Percentiles rank a stretch among this genome's conserved stretches.
phyloP scores from a whole-genome alignment of 2,329 filamentous ascomycete species.

The Hypoxylon sp. region DNA sequence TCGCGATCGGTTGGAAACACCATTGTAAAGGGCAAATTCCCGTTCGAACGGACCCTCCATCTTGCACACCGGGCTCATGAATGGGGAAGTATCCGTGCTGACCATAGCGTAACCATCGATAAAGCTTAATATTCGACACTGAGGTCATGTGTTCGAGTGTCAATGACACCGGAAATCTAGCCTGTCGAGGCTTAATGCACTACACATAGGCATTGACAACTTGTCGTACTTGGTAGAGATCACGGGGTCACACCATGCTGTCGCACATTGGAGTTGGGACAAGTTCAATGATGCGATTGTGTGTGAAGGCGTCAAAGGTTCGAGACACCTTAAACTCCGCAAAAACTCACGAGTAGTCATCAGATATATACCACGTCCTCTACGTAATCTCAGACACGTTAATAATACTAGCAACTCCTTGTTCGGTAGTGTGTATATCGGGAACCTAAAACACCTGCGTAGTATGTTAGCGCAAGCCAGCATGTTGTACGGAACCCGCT shows the following conservation, averaged over 20 bases:
- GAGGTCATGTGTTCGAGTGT: not conserved
- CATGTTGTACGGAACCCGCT: slow-evolving; percentile 24
- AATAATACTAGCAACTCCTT: not conserved
- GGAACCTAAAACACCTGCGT: slow-evolving; percentile 27
- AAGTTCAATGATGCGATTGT: slow-evolving; percentile 4
- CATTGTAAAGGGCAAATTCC: slow-evolving; percentile 50
- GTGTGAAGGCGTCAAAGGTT: slow-evolving; percentile 15
- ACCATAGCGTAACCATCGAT: slow-evolving; percentile 14
- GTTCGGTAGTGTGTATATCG: slow-evolving; percentile 24
- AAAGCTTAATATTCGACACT: slow-evolving; percentile 4
- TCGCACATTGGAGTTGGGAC: slow-evolving; percentile 9
- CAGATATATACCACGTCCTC: slow-evolving; percentile 25
- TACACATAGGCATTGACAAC: slow-evolving; percentile 1
- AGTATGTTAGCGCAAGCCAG: slow-evolving; percentile 32
- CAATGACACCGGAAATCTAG: slow-evolving; percentile 2
- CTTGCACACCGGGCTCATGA: not conserved
- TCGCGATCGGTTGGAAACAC: slow-evolving; percentile 51
- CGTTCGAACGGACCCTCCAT: slow-evolving; percentile 33
- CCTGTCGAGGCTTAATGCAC: slow-evolving; percentile 8
- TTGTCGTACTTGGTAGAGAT: slow-evolving; percentile 11
- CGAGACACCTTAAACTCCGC: slow-evolving; percentile 17
- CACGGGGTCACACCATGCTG: slow-evolving; percentile 8
- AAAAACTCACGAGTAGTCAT: slow-evolving; percentile 3
- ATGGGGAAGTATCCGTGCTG: slow-evolving; percentile 10
- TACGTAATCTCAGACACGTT: slow-evolving; percentile 23